Evolutionary conservation across 2,329 filamentous ascomycete genomes (phyloP), one percentile per base, ranked within the genome.

Genomic region (Phialophora macrospora): DNA sequence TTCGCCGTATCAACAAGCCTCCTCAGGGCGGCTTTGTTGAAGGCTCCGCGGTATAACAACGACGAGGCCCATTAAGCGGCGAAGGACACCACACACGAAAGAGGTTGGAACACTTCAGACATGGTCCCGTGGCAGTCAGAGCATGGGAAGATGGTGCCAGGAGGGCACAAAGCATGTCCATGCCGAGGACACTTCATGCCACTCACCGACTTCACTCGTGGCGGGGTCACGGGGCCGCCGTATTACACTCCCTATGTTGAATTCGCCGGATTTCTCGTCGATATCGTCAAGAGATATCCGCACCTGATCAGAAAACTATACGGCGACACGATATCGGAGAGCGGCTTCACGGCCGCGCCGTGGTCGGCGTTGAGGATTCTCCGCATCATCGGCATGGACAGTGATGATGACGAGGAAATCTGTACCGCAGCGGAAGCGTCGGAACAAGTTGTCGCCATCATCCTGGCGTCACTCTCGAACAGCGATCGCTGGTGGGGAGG

Each of bases 331-430:
- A 12, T 52, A 6, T 24, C 26, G 22, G 48, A 52, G 26, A 26
- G 6, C 12, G 8, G 48, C 22, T 52, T 52, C 26, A 26, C 20
- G 14, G 48, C 17, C 22, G 11, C 20, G 20, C 20, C 48, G 8
- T 52, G 48, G 26, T 52, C 48, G 11, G 48, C 14, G 26, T 52
- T 52, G 26, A 20, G 48, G 20, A 52, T 52, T 12, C 26, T 52
- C 20, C 20, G 48, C 11, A 52, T 52, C 26, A 52, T 52, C 48
- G 48, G 48, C 20, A 52, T 52, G 48, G 48, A 52, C 26, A 52
- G 48, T 26, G 22, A 24, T 3, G 48, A 52, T 26, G 26, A 52
- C 26, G 26, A 24, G 22, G 48, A 52, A 52, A 52, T 52, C 26
- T 28, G 48, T 24, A 26, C 6, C 22, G 48, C 48, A 17, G 48